Evolutionary conservation across 345 rosid species (phyloP).

Genomic region (Nasturtium officinale): DNA sequence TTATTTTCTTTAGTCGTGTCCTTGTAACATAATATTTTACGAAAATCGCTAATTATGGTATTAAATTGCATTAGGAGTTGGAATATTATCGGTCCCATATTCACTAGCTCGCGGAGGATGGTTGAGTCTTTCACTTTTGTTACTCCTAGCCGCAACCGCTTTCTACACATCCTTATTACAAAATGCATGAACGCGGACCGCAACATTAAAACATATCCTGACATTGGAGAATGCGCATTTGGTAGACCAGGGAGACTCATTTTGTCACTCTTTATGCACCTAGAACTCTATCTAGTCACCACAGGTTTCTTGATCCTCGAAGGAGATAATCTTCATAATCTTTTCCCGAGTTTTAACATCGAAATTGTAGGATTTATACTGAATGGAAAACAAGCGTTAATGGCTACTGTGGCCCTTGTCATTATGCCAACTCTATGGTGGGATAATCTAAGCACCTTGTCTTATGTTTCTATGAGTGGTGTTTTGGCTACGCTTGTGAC

Average conservation of each 20-base stretch:
- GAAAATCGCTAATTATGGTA: not conserved
- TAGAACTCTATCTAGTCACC: conserved; percentile 57
- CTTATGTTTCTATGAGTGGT: conserved; percentile 56
- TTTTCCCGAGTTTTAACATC: conserved; percentile 45
- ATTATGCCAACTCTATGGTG: conserved; percentile 53
- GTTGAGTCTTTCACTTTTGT: conserved; percentile 47
- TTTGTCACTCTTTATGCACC: conserved; percentile 45
- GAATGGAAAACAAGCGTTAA: conserved; percentile 44
- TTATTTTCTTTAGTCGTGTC: not conserved
- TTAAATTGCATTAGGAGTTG: conserved; percentile 40
- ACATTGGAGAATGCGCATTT: conserved; percentile 49
- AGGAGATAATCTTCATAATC: conserved; percentile 53
- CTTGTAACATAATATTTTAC: not conserved
- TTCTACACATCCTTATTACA: conserved; percentile 47
- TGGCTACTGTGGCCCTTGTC: conserved; percentile 37
- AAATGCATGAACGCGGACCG: conserved; percentile 48
- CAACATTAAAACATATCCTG: conserved; percentile 41
- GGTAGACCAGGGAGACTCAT: conserved; percentile 50
- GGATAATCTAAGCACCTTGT: conserved; percentile 43
- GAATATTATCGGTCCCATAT: conserved; percentile 53
- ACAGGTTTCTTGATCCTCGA: conserved; percentile 51
- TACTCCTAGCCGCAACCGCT: conserved; percentile 46
- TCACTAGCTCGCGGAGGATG: conserved; percentile 57
- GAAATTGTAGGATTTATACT: conserved; percentile 36
- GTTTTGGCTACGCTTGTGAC: conserved; percentile 48